phyloP scores from a whole-genome alignment of 73 alveolate genomes.

The Tetrahymena elliotti region DNA sequence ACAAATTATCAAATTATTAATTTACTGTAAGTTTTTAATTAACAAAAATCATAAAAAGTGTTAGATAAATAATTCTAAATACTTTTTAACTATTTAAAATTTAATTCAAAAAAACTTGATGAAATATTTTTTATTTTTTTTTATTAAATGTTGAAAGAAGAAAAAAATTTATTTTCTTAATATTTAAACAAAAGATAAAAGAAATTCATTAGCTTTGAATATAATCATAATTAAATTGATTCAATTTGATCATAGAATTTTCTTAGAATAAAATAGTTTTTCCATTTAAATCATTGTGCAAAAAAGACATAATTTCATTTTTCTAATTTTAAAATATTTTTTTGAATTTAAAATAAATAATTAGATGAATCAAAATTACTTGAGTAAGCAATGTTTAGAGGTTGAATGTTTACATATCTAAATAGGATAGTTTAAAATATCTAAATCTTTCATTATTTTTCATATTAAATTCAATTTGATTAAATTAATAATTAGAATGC shows the following conservation, averaged over 20 bases:
- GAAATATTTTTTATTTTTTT: no score
- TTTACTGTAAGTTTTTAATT: no score
- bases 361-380: not conserved
- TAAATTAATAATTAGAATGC: not conserved
- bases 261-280: not conserved
- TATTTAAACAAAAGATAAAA: no score
- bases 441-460: not conserved
- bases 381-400: not conserved
- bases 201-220: no score
- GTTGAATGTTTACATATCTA: not conserved
- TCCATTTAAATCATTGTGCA: not conserved
- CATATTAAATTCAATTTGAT: not conserved
- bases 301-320: not conserved
- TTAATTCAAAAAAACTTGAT: no score
- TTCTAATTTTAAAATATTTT: not conserved
- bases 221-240: not conserved
- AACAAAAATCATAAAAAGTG: no score
- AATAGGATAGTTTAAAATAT: not conserved
- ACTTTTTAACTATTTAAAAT: no score
- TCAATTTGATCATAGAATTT: not conserved
- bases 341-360: not conserved
- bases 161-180: no score
- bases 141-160: no score
- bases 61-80: no score
- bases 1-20: no score